Percentiles rank a stretch among this genome's conserved stretches.
Conservation (phyloP, 2,329 filamentous ascomycete genomes). For the Claviceps sorghi region DNA sequence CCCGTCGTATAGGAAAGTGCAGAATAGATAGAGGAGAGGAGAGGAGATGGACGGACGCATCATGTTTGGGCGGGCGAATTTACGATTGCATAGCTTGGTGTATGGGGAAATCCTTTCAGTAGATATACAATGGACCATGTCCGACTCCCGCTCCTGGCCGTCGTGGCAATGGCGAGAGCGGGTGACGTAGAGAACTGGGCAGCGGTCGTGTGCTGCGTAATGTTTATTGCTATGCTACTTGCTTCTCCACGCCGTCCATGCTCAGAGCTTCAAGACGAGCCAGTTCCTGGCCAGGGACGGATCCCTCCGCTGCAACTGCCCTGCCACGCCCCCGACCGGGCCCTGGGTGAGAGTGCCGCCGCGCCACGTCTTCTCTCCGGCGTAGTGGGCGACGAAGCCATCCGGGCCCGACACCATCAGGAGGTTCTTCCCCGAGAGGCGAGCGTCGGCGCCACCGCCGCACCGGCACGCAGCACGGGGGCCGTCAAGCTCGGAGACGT, state of each 20-base stretch:
- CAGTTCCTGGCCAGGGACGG: conserved; percentile 25
- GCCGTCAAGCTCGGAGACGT: conserved; percentile 18
- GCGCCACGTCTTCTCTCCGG: conserved; percentile 64
- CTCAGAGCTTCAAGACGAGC: conserved; percentile 38
- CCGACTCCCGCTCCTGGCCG: not conserved
- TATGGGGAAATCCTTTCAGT: not conserved
- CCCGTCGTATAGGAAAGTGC: conserved; percentile 88
- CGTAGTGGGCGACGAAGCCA: conserved; percentile 70
- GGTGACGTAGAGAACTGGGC: too few relatives aligned
- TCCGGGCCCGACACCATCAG: conserved; percentile 84
- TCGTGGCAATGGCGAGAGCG: too few relatives aligned
- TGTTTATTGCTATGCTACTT: too few relatives aligned
- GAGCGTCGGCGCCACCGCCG: conserved; percentile 7
- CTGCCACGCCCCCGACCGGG: conserved; percentile 52
- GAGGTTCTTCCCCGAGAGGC: conserved; percentile 39
- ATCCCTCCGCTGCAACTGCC: conserved; percentile 37
- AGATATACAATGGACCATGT: not conserved
- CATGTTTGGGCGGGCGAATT: not conserved
- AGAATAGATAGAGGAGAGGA: conserved; percentile 37
- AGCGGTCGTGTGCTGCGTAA: not conserved
- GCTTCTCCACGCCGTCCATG: not conserved
- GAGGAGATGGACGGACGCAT: conserved; percentile 2
- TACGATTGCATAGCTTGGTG: not conserved
- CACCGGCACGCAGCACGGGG: conserved; percentile 15
- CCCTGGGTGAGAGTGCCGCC: conserved; percentile 63